Conservation (phyloP, 495 filamentous ascomycete genomes). For the Astrothelium macrocarpum region DNA sequence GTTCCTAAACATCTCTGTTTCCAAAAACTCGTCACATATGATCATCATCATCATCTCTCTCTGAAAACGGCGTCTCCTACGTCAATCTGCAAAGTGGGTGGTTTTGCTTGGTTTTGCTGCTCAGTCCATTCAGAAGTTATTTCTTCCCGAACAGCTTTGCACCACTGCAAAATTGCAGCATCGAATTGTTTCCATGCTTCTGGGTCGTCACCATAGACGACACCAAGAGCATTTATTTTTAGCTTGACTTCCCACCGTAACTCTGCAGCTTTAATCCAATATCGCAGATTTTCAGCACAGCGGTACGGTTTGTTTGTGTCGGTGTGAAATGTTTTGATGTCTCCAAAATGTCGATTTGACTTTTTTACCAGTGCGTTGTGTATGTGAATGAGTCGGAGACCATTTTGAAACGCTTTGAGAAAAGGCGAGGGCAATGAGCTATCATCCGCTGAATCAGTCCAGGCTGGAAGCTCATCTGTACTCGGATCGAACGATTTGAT, state of each 20-base stretch:
- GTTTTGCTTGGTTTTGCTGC: constrained; percentile 22
- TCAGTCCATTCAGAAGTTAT: constrained; percentile 53
- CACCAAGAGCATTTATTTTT: constrained; percentile 73
- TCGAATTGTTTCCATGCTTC: constrained; percentile 74
- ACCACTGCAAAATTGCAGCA: constrained; percentile 69
- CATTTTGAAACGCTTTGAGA: constrained; percentile 62
- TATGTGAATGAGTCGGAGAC: constrained; percentile 68
- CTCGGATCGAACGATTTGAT: constrained; percentile 61
- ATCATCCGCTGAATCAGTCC: constrained; percentile 49
- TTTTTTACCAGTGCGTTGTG: constrained; percentile 82
- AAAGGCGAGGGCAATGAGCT: constrained; percentile 61
- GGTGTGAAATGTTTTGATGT: constrained; percentile 76
- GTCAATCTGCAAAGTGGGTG: constrained; percentile 22
- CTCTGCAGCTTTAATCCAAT: constrained; percentile 93
- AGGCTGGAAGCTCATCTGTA: constrained; percentile 53
- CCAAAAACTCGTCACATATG: background rate
- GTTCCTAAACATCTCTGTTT: background rate
- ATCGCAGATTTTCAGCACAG: constrained; percentile 83
- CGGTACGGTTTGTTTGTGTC: constrained; percentile 93
- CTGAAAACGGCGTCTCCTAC: background rate
- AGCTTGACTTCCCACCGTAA: constrained; percentile 85
- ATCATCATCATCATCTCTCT: background rate
- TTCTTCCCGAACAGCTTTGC: constrained; percentile 64
- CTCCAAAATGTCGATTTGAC: constrained; percentile 79
- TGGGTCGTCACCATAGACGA: constrained; percentile 59